Percentiles rank a stretch among this genome's conserved stretches.
phyloP scores from a whole-genome alignment of 257 asterid genomes.

The Agastache rugosa region DNA sequence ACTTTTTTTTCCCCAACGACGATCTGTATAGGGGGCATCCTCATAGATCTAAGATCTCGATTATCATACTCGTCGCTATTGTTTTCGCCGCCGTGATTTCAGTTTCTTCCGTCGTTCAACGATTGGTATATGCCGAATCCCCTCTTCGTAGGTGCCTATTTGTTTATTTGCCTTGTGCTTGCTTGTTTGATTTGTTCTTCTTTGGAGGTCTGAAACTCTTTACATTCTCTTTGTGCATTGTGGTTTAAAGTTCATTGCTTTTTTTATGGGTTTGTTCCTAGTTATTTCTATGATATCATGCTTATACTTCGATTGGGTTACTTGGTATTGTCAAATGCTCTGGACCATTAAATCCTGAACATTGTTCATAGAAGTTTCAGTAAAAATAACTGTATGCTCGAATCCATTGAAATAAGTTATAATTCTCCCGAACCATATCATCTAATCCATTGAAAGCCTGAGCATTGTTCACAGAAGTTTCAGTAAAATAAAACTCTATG shows the following conservation, averaged over 20 bases:
- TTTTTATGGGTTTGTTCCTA: not conserved
- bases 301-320: not conserved
- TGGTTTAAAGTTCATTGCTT: conserved; percentile 17
- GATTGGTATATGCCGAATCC: conserved; percentile 62
- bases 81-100: conserved; percentile 53
- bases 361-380: conserved; percentile 11
- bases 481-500: not conserved
- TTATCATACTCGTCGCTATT: conserved; percentile 51
- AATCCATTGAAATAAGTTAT: not conserved
- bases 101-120: conserved; percentile 60
- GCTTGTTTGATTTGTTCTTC: conserved; percentile 13
- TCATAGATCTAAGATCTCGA: conserved; percentile 67
- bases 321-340: conserved; percentile 5
- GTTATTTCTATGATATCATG: not conserved
- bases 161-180: conserved; percentile 30
- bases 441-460: not conserved
- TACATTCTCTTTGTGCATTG: not conserved
- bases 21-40: conserved; percentile 62
- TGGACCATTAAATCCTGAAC: not conserved
- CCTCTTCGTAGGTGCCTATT: conserved; percentile 25
- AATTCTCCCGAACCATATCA: too few species aligned
- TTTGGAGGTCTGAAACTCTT: not conserved
- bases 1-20: conserved; percentile 58
- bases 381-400: not conserved
- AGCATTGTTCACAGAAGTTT: conserved; percentile 18